These are phyloP conservation scores for Trypanosoma rangeli DNA, from an alignment of 208 protist species.

Conservation along the genomic window DNA sequence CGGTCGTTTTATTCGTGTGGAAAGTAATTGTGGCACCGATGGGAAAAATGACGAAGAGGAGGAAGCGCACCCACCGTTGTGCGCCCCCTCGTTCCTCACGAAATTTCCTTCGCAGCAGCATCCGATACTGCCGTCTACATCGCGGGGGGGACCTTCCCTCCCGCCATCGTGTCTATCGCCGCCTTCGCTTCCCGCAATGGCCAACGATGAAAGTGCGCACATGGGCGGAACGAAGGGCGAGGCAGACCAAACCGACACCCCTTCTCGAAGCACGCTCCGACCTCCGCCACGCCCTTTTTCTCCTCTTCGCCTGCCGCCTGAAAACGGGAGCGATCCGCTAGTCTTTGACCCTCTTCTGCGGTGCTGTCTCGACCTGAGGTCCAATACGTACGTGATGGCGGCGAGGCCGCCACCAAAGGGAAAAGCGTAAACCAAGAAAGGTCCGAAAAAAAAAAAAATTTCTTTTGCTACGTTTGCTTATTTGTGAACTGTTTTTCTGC, in stretches of 20 bases:
- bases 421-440: no score
- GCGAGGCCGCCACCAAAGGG: neutral
- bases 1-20: constrained; percentile 20
- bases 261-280: neutral
- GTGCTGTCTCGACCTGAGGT: constrained; percentile 66
- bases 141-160: neutral
- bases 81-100: neutral
- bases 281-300: neutral
- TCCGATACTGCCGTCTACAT: neutral
- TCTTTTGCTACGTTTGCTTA: no score
- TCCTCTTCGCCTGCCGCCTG: neutral
- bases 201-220: neutral
- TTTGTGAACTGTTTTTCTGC: no score
- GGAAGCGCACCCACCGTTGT: neutral
- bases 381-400: constrained; percentile 38
- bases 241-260: neutral
- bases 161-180: neutral
- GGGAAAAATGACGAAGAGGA: neutral
- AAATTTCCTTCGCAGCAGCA: neutral
- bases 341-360: constrained; percentile 75
- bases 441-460: no score
- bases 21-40: constrained; percentile 2
- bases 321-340: constrained; percentile 25
- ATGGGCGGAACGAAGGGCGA: neutral
- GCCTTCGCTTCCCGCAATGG: neutral